A percentile compares a stretch with the other conserved stretches of the same genome.
Conservation (phyloP, 495 filamentous ascomycete species). For the Xylaria palmicola region DNA sequence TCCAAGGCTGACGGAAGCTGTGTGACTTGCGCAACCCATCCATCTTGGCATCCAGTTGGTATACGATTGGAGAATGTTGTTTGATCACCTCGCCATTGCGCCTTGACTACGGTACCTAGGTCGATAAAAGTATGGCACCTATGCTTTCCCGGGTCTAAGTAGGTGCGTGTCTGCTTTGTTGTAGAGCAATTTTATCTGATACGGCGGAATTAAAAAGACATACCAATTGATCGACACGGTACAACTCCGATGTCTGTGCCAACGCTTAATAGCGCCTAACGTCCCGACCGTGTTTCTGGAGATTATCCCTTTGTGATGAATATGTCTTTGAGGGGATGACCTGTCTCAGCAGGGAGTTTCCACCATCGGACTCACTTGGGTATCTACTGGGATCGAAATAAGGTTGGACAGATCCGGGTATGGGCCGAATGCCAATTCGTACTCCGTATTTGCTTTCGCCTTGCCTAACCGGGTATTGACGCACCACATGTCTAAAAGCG, state of each 20-base stretch:
- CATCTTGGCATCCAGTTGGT: neutral
- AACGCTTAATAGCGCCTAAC: neutral
- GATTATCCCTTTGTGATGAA: conserved; percentile 2
- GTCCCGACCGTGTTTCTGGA: neutral
- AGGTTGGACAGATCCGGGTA: too few species aligned
- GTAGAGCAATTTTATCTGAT: neutral
- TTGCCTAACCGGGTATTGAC: too few species aligned
- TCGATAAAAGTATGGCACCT: neutral
- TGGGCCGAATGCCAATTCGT: too few species aligned
- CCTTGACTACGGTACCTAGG: neutral
- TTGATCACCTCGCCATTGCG: neutral
- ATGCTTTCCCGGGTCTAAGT: too few species aligned
- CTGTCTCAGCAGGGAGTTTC: conserved; percentile 4
- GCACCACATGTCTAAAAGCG: too few species aligned
- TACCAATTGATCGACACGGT: conserved; percentile 1
- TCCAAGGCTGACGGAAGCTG: neutral
- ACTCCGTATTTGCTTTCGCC: too few species aligned
- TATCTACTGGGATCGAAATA: too few species aligned
- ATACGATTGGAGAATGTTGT: neutral
- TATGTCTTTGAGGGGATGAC: conserved; percentile 1
- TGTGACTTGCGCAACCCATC: neutral
- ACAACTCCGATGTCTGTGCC: neutral
- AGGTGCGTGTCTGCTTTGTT: too few species aligned
- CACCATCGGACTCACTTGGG: too few species aligned
- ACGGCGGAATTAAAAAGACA: neutral